Evolutionary conservation across 1,284 basidiomycete species (phyloP).

Genomic region (Vanrija sp.): DNA sequence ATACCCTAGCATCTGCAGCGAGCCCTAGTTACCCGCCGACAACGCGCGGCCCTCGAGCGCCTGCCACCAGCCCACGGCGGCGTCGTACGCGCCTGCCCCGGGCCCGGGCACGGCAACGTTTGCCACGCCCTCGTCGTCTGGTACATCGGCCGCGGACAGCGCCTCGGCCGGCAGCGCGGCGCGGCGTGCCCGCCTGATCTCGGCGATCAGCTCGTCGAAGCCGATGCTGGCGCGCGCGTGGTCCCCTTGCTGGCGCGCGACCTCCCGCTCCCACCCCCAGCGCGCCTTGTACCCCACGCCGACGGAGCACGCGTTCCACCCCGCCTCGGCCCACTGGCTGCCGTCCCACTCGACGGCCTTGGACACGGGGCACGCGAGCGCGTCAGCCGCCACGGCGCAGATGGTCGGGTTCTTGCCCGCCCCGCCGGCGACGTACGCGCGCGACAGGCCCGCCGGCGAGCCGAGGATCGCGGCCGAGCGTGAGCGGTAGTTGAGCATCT

Average conservation of each 20-base stretch:
- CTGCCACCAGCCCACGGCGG: conserved; percentile 28
- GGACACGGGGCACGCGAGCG: conserved; percentile 68
- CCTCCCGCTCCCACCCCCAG: conserved; percentile 41
- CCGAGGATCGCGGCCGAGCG: conserved; percentile 53
- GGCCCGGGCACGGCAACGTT: conserved; percentile 26
- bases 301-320: conserved; percentile 46
- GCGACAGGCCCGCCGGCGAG: conserved; percentile 53
- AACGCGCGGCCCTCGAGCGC: conserved; percentile 24
- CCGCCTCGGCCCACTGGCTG: conserved; percentile 27
- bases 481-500: conserved; percentile 58
- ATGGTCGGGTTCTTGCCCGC: conserved; percentile 71
- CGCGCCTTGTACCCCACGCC: conserved; percentile 46
- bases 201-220: conserved; percentile 14
- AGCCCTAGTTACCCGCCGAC: background rate
- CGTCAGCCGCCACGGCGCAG: conserved; percentile 70
- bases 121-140: conserved; percentile 30
- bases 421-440: conserved; percentile 76
- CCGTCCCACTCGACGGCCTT: conserved; percentile 36
- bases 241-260: conserved; percentile 1
- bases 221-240: background rate
- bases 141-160: conserved; percentile 9
- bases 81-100: conserved; percentile 22
- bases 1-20: too few relatives aligned
- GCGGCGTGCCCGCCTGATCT: conserved; percentile 20
- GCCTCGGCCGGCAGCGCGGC: conserved; percentile 30